phyloP scores from a whole-genome alignment of 768 basidiomycete species.

The Boletus pseudo-olivaceus region DNA sequence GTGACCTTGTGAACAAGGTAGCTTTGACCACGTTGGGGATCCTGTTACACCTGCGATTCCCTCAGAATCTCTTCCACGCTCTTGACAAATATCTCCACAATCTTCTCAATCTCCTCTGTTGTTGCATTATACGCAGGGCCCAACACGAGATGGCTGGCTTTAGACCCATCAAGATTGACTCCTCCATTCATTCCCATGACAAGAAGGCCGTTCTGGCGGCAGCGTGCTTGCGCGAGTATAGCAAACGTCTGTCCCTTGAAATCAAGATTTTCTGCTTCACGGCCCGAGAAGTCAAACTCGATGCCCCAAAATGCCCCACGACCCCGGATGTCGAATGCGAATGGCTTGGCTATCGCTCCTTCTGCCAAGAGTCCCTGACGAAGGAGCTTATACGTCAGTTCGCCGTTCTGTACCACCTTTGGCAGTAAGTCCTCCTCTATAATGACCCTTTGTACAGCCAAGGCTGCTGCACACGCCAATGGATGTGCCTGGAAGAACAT shows the following conservation, averaged over 20 bases:
- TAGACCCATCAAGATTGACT: conserved; percentile 61
- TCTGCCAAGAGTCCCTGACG: conserved; percentile 50
- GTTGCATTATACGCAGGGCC: conserved; percentile 81
- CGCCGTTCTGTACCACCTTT: conserved; percentile 58
- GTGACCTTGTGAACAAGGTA: neutral
- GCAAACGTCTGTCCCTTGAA: conserved; percentile 58
- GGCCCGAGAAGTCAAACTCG: conserved; percentile 68
- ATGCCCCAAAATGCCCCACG: conserved; percentile 81
- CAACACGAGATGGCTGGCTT: conserved; percentile 70
- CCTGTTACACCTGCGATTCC: conserved; percentile 27
- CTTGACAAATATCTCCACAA: conserved; percentile 62
- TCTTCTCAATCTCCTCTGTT: conserved; percentile 60
- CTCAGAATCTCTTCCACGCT: conserved; percentile 63
- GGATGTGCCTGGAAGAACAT: conserved; percentile 55
- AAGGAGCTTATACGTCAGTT: conserved; percentile 56
- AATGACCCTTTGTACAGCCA: conserved; percentile 79
- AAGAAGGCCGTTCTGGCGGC: conserved; percentile 62
- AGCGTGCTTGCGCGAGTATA: conserved; percentile 67
- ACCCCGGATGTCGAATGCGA: conserved; percentile 78
- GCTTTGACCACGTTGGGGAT: neutral
- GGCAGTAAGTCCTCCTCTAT: conserved; percentile 64
- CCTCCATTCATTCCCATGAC: conserved; percentile 75
- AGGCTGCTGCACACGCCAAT: conserved; percentile 69
- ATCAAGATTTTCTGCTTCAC: conserved; percentile 39
- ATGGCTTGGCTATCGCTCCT: conserved; percentile 56